Base-by-base conservation (phyloP, 805 yeast genomes). In the Candida dendrica region DNA sequence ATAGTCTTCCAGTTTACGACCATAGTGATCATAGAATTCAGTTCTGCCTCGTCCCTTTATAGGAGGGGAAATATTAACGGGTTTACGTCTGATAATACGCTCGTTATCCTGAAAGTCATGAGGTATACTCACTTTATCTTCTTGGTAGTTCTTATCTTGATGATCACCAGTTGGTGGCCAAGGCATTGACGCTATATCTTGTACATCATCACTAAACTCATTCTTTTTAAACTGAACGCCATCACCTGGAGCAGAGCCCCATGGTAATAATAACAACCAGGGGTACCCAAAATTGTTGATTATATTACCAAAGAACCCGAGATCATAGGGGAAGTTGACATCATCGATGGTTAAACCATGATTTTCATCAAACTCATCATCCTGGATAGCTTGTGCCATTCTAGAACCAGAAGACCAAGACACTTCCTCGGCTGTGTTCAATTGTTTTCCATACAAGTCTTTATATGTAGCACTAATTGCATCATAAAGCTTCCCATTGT, bases 131-230 rank as follows among this genome's bases (percentile, higher is more conserved):
- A 9, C 6, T 15, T 32, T 35, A 8, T n/a, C 13, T 22, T 14
- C 13, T 44, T 43, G 19, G 26, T 27, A 19, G 24, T 26, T 13
- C 18, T 30, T 36, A 32, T 61, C 71, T 39, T 65, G 70, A 50
- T 72, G 68, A 1, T 80, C 80, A 6, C 87, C 89, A 63, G 88
- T 95, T 1, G 96, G 95, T 1, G 98, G 98, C 95, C 97, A 91
- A 2, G 96, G 93, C 33, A 83, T 64, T 1, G 77, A 74, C 40
- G 82, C 61, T 45, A 84, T 74, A 51, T 81, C 84, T 42, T 74
- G 76, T 19, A 68, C 75, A 4, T 64, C 64, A 22, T 58, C 56
- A 11, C 66, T 72, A 29, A 67, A 60, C 36, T 81, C 86, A 47
- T 77, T 77, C 45, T 73, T 79, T 6, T 60, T 61, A 47, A 79